Percentiles rank a stretch among this genome's conserved stretches.
phyloP scores from a whole-genome alignment of 805 yeast genomes.

The Starmerella apis region DNA sequence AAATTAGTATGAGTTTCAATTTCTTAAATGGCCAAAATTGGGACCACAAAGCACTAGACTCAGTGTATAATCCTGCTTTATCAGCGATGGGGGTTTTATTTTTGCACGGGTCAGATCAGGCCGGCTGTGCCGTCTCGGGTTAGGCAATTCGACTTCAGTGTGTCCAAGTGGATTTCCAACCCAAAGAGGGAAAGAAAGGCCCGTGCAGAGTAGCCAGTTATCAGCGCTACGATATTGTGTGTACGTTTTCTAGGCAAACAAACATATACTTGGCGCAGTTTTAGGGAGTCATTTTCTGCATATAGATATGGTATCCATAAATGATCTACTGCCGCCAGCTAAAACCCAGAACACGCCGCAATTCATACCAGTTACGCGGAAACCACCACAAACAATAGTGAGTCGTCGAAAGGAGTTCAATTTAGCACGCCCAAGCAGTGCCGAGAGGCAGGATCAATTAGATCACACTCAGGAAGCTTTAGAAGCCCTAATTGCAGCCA shows the following conservation, averaged over 20 bases:
- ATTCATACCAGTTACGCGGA: neutral
- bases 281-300: too few relatives aligned
- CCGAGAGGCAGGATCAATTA: slow-evolving; percentile 40
- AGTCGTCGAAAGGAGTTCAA: slow-evolving; percentile 11
- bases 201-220: too few relatives aligned
- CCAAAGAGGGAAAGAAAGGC: too few relatives aligned
- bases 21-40: neutral
- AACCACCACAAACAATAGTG: neutral
- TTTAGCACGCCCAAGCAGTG: slow-evolving; percentile 40
- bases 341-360: neutral
- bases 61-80: neutral
- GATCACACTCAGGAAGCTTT: slow-evolving; percentile 49
- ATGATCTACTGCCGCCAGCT: slow-evolving; percentile 6
- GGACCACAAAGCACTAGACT: neutral
- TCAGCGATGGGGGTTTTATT: neutral
- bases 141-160: too few relatives aligned
- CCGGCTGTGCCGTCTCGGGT: neutral
- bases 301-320: slow-evolving; percentile 1
- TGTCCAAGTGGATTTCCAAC: too few relatives aligned
- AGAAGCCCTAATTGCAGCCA: slow-evolving; percentile 37
- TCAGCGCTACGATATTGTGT: neutral
- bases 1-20: neutral
- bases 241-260: too few relatives aligned
- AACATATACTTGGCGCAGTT: too few relatives aligned
- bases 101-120: neutral